A percentile compares a stretch with the other conserved stretches of the same genome.
These are phyloP conservation scores for Macrocybe gigantea DNA, from an alignment of 768 basidiomycete genomes.

Conservation along the genomic window DNA sequence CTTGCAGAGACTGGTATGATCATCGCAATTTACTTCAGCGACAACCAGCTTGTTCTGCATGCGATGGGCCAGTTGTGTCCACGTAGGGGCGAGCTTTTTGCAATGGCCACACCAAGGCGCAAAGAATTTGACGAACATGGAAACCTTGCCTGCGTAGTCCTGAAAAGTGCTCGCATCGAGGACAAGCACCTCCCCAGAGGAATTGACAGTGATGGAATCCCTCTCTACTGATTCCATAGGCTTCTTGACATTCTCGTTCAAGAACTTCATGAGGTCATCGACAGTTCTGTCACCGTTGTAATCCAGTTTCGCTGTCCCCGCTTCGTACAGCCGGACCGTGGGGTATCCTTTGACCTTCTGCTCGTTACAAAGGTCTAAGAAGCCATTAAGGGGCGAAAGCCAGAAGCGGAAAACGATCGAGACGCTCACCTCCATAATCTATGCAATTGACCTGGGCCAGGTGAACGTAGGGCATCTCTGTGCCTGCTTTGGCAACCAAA, in stretches of 20 bases:
- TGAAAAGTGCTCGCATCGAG: slow-evolving; percentile 33
- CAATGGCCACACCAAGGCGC: slow-evolving; percentile 99
- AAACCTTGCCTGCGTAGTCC: slow-evolving; percentile 28
- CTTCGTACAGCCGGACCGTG: slow-evolving; percentile 62
- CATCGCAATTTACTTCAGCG: slow-evolving; percentile 89
- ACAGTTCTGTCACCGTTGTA: slow-evolving; percentile 52
- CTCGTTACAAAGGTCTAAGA: slow-evolving; percentile 70
- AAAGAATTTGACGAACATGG: slow-evolving; percentile 64
- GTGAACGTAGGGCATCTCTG: slow-evolving; percentile 44
- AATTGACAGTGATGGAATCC: slow-evolving; percentile 23
- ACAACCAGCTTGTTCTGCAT: slow-evolving; percentile 72
- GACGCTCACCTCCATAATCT: slow-evolving; percentile 62
- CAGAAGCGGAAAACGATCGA: background rate
- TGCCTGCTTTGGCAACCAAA: slow-evolving; percentile 48
- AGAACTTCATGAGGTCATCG: slow-evolving; percentile 49
- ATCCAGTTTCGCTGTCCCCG: slow-evolving; percentile 55
- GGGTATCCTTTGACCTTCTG: slow-evolving; percentile 72
- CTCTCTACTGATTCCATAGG: slow-evolving; percentile 6
- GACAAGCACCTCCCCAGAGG: slow-evolving; percentile 29
- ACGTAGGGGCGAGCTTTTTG: slow-evolving; percentile 85
- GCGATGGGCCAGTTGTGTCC: slow-evolving; percentile 65
- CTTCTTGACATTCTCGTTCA: slow-evolving; percentile 34
- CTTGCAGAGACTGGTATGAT: slow-evolving; percentile 59
- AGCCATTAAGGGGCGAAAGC: background rate
- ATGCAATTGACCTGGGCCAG: slow-evolving; percentile 83